These are phyloP conservation scores for Thymus mandschuricus DNA, from an alignment of 257 asterid species.

Conservation along the genomic window DNA sequence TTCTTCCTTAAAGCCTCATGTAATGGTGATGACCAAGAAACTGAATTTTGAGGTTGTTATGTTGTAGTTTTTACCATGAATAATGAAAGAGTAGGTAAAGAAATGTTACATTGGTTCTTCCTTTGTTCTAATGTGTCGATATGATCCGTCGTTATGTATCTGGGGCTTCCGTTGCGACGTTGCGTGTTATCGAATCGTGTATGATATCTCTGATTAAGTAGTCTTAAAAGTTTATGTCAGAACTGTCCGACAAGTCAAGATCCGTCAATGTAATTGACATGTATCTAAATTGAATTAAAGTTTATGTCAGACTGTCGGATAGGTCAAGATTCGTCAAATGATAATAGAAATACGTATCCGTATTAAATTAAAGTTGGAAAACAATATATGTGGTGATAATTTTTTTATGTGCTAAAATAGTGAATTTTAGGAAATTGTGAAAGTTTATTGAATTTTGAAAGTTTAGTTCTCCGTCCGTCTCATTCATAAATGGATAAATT, in stretches of 20 bases:
- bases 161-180: neutral
- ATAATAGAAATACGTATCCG: too few species aligned
- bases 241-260: too few species aligned
- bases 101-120: neutral
- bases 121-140: neutral
- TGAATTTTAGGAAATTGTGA: too few species aligned
- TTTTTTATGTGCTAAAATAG: too few species aligned
- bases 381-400: too few species aligned
- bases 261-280: too few species aligned
- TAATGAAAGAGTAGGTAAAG: neutral
- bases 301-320: neutral
- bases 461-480: too few species aligned
- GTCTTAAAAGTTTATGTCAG: neutral
- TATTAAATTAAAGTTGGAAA: too few species aligned
- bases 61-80: neutral
- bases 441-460: too few species aligned
- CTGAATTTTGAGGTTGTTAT: slow-evolving; percentile 1
- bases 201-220: neutral
- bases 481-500: too few species aligned
- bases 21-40: slow-evolving; percentile 17
- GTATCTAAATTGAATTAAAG: too few species aligned
- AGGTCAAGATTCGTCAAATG: too few species aligned
- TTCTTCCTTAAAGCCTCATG: slow-evolving; percentile 5
- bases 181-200: neutral
- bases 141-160: neutral